These are phyloP conservation scores for Moesziomyces sp. DNA, from an alignment of 1,284 basidiomycete genomes.

Conservation along the genomic window DNA sequence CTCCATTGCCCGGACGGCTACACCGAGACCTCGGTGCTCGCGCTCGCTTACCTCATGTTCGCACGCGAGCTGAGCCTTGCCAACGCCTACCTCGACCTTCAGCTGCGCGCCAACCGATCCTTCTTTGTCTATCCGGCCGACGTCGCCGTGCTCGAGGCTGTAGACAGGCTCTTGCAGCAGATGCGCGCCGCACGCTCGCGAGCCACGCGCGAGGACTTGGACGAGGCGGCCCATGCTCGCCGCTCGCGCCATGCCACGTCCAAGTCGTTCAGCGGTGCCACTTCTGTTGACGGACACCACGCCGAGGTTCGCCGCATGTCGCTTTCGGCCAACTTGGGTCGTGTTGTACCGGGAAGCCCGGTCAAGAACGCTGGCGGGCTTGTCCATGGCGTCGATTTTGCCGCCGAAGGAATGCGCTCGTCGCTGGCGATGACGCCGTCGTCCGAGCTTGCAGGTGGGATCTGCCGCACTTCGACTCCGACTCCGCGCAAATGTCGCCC, in stretches of 20 bases:
- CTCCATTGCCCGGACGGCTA: conserved; percentile 68
- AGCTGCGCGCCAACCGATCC: conserved; percentile 73
- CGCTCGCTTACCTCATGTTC: conserved; percentile 88
- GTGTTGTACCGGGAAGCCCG: not conserved
- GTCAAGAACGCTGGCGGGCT: not conserved
- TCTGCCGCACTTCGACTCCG: conserved; percentile 38
- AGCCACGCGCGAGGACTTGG: conserved; percentile 8
- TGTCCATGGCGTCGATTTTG: conserved; percentile 1
- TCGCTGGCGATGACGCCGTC: conserved; percentile 3
- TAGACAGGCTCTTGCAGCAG: conserved; percentile 74
- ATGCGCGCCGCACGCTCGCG: conserved; percentile 14
- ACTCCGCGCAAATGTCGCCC: conserved; percentile 25
- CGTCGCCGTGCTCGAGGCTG: conserved; percentile 77
- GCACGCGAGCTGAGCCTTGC: conserved; percentile 77
- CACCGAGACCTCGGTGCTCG: conserved; percentile 90
- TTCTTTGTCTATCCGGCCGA: conserved; percentile 94
- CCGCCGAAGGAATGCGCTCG: conserved; percentile 11
- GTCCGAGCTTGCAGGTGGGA: conserved; percentile 16
- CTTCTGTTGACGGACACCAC: conserved; percentile 5
- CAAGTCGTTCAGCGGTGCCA: conserved; percentile 29
- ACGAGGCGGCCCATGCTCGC: conserved; percentile 8
- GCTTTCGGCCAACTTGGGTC: conserved; percentile 10
- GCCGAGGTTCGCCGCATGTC: conserved; percentile 22
- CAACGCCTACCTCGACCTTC: conserved; percentile 83
- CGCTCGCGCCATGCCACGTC: conserved; percentile 20